Base-by-base conservation (phyloP, 179 eudicot genomes). In the Drosera spatulata region DNA sequence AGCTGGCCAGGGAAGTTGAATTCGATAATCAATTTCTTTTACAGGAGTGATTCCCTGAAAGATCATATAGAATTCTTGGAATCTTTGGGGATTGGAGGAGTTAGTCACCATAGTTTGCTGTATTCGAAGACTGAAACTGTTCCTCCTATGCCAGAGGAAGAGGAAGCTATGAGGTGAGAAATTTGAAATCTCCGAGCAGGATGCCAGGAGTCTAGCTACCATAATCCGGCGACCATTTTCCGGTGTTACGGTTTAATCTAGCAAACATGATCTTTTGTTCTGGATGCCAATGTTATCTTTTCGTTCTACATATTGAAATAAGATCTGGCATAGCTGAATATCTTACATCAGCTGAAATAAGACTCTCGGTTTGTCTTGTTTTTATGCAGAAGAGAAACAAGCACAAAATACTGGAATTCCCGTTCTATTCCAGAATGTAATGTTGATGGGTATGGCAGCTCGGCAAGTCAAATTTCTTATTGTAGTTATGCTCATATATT, bases 21-120 rank as follows among this genome's bases (percentile, higher is more conserved):
- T 14, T 10, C 53, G 41, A 38, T 55, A 50, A 12, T 52, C 6
- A 40, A 42, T 54, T 10, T 49, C 11, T 41, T 56, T 48, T 41
- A 51, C 66, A 94, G 99, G 99, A 86, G 77, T 56, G 82, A 84
- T 40, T 73, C 68, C 63, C 52, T 94, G 67, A 79, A 80, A 65
- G 68, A 55, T 43, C 97, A 94, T 59, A 61, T 91, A 50, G 75
- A 85, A 71, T 88, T 91, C 66, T 72, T 94, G 64, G 91, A 87
- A 60, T 77, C 89, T 49, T 78, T 82, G 52, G 97, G 87, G 64
- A 94, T 91, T 14, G 99, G 91, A 53, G 97, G 99, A 55, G 95
- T 94, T 49, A 91, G 99, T 74, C 77, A 87, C 64, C 99, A 94
- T 65, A 91, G 99, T 64, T 75, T 94, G 81, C 91, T 94, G 15